Percentiles rank a stretch among this genome's conserved stretches.
Conservation (phyloP, 805 yeast species). For the Sugiyamaella chiloensis region DNA sequence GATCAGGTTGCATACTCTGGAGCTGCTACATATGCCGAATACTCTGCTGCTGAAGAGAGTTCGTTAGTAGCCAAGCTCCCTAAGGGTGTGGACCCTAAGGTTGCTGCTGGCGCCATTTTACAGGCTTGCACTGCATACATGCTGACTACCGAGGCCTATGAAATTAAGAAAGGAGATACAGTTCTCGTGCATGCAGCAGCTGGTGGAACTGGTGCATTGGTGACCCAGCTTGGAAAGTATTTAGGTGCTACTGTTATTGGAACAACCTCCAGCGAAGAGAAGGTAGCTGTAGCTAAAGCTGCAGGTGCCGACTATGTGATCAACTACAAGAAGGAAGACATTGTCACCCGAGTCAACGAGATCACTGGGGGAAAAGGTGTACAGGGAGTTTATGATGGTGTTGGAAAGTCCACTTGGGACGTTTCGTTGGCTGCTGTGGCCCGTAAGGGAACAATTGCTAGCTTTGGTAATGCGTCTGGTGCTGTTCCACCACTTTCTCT, state of each 20-base stretch:
- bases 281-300: slow-evolving; percentile 59
- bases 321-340: slow-evolving; percentile 34
- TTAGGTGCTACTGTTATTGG: slow-evolving; percentile 84
- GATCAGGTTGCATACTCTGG: slow-evolving; percentile 64
- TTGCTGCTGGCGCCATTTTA: slow-evolving; percentile 56
- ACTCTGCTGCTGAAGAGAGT: slow-evolving; percentile 35
- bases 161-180: slow-evolving; percentile 65
- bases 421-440: slow-evolving; percentile 58
- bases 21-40: slow-evolving; percentile 66
- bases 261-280: slow-evolving; percentile 73
- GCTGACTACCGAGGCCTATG: slow-evolving; percentile 61
- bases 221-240: slow-evolving; percentile 58
- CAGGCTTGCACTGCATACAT: slow-evolving; percentile 82
- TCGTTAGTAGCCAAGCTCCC: slow-evolving; percentile 44
- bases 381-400: slow-evolving; percentile 35
- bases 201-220: slow-evolving; percentile 83
- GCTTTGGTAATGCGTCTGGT: slow-evolving; percentile 87
- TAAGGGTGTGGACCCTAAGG: slow-evolving; percentile 41
- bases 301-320: slow-evolving; percentile 77
- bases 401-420: slow-evolving; percentile 67
- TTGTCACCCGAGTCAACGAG: slow-evolving; percentile 31
- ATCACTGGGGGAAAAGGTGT: slow-evolving; percentile 34
- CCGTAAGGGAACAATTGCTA: slow-evolving; percentile 65
- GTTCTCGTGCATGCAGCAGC: slow-evolving; percentile 90
- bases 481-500: slow-evolving; percentile 66